These are phyloP conservation scores for Phytophthora multivora DNA, from an alignment of 352 stramenopile species.

Conservation along the genomic window DNA sequence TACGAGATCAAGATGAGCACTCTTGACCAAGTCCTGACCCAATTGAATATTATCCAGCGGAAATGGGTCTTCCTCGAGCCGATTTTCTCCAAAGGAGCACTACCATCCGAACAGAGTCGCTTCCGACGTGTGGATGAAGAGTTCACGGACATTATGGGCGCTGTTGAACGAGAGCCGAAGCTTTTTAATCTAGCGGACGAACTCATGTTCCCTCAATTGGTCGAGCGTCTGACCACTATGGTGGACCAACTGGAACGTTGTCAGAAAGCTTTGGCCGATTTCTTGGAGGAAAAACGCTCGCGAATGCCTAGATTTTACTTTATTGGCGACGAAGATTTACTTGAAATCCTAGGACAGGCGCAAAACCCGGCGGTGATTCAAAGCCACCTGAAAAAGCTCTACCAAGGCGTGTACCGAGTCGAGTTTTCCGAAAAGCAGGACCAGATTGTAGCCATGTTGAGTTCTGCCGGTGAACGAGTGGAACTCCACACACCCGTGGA, in stretches of 20 bases:
- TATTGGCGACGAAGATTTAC: slow-evolving; percentile 95
- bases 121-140: slow-evolving; percentile 94
- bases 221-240: slow-evolving; percentile 81
- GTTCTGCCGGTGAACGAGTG: slow-evolving; percentile 82
- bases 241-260: slow-evolving; percentile 94
- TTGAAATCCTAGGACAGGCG: slow-evolving; percentile 95
- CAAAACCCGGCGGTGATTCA: slow-evolving; percentile 94
- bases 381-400: slow-evolving; percentile 96
- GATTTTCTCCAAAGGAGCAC: slow-evolving; percentile 94
- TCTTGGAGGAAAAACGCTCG: slow-evolving; percentile 94
- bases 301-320: slow-evolving; percentile 97
- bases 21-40: slow-evolving; percentile 79
- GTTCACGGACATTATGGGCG: slow-evolving; percentile 94
- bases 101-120: slow-evolving; percentile 89
- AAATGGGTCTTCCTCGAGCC: slow-evolving; percentile 97
- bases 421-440: slow-evolving; percentile 87
- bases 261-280: slow-evolving; percentile 94
- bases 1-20: slow-evolving; percentile 92
- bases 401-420: slow-evolving; percentile 93
- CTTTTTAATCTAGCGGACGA: slow-evolving; percentile 94
- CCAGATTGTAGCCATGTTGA: slow-evolving; percentile 91
- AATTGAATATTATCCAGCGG: slow-evolving; percentile 93
- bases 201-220: slow-evolving; percentile 88
- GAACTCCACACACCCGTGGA: slow-evolving; percentile 78
- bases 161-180: slow-evolving; percentile 87